Evolutionary conservation across 2,329 filamentous ascomycete genomes (phyloP), one percentile per base, ranked within the genome.

Genomic region (Talaromyces marneffei): DNA sequence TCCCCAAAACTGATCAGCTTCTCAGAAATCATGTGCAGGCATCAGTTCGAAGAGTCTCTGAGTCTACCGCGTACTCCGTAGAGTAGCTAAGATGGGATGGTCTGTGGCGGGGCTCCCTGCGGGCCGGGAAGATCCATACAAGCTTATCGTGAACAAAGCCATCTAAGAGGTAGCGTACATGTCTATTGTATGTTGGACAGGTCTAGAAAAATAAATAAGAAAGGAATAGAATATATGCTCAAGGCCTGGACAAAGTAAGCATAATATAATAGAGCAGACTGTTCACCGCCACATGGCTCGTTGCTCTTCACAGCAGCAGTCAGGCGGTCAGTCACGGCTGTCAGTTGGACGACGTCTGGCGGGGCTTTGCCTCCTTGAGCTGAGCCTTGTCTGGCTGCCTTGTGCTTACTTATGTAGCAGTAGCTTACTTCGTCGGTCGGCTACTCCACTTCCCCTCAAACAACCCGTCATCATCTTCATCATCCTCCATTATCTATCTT

Each of bases 401-500:
- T n/a, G n/a, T n/a, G n/a, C n/a, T n/a, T n/a, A n/a, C n/a, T n/a
- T n/a, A n/a, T n/a, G n/a, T n/a, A n/a, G n/a, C n/a, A n/a, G n/a
- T n/a, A n/a, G n/a, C n/a, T n/a, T n/a, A n/a, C n/a, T n/a, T n/a
- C n/a, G n/a, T n/a, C n/a, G n/a, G n/a, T n/a, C n/a, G n/a, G n/a
- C n/a, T 56, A 31, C 27, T 50, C 39, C 48, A 52, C 48, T 52
- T 52, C 48, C 48, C 48, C 48, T 33, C 27, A 10, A 23, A 35
- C 33, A 35, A 35, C 55, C 57, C 57, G 39, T 48, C 44, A 48
- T 48, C 18, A 44, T 44, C 57, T 48, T 65, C 68, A 69, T 70
- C 68, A 65, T 69, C 69, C 14, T 18, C 27, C 65, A 58, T 67
- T 64, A 64, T 64, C 66, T 55, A 58, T 58, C 59, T 62, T 46